A percentile compares a stretch with the other conserved stretches of the same genome.
Evolutionary conservation across 108 stramenopile genomes (phyloP).

Genomic region (Skeletonema menzelii): DNA sequence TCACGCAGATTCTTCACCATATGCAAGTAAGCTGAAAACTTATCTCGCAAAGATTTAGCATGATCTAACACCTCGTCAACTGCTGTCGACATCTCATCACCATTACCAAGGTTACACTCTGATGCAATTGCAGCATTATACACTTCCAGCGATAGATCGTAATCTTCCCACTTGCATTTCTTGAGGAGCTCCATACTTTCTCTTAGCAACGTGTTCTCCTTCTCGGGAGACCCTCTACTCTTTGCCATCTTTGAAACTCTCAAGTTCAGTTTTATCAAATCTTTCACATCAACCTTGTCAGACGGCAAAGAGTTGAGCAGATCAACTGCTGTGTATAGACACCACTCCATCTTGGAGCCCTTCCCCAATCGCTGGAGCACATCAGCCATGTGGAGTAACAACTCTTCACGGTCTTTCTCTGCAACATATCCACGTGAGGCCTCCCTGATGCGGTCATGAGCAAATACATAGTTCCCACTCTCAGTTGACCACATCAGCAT

Average conservation of each 20-base stretch:
- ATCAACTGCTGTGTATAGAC: slow-evolving; percentile 28
- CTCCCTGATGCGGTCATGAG: slow-evolving; percentile 25
- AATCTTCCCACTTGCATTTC: not conserved
- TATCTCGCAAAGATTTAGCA: slow-evolving; percentile 19
- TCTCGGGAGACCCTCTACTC: not conserved
- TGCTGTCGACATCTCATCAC: not conserved
- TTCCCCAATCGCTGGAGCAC: not conserved
- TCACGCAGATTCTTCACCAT: not conserved
- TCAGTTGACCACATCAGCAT: slow-evolving; percentile 2
- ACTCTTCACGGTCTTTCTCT: not conserved
- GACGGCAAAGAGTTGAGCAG: slow-evolving; percentile 19
- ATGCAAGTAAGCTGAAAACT: slow-evolving; percentile 7
- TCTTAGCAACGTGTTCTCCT: slow-evolving; percentile 3
- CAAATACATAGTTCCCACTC: slow-evolving; percentile 1
- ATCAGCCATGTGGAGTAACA: not conserved
- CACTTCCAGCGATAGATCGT: slow-evolving; percentile 5
- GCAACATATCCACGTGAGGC: slow-evolving; percentile 5
- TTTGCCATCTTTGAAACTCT: slow-evolving; percentile 5
- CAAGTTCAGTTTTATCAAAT: slow-evolving; percentile 1
- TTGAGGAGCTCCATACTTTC: not conserved
- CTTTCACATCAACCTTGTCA: not conserved
- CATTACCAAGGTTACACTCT: slow-evolving; percentile 6
- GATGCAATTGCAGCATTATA: not conserved
- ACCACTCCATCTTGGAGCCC: slow-evolving; percentile 20
- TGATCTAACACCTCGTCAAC: slow-evolving; percentile 24